These are phyloP conservation scores for Leccinum solheimii DNA, from an alignment of 1,284 basidiomycete species.

Conservation along the genomic window DNA sequence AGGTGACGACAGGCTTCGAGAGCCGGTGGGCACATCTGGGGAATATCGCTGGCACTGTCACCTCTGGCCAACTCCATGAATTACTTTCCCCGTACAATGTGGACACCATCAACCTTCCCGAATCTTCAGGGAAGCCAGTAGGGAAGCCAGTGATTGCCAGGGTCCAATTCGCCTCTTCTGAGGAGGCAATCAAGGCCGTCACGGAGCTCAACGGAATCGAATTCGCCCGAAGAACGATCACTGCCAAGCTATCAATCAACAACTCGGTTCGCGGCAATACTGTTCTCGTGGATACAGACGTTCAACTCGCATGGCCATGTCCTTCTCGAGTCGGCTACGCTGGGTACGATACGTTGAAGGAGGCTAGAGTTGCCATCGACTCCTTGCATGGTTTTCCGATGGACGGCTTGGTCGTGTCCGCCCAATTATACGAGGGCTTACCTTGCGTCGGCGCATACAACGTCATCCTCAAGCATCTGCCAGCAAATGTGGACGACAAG, in stretches of 20 bases:
- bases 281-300: constrained; percentile 26
- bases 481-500: constrained; percentile 42
- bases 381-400: constrained; percentile 38
- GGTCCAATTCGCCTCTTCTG: constrained; percentile 46
- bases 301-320: constrained; percentile 55
- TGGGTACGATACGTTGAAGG: constrained; percentile 51
- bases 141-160: constrained; percentile 36
- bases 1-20: constrained; percentile 44
- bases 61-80: constrained; percentile 13
- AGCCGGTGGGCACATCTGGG: constrained; percentile 42
- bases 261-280: constrained; percentile 25
- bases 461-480: constrained; percentile 56
- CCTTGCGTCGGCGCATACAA: constrained; percentile 57
- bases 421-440: constrained; percentile 50
- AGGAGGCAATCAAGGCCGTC: constrained; percentile 51
- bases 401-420: constrained; percentile 43
- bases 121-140: constrained; percentile 22
- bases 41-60: constrained; percentile 28
- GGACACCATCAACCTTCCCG: constrained; percentile 38
- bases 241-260: constrained; percentile 32
- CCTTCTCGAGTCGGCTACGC: constrained; percentile 55
- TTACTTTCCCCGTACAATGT: constrained; percentile 42
- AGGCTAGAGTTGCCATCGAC: constrained; percentile 50
- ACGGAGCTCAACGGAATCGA: constrained; percentile 46
- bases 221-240: constrained; percentile 41